Conservation (phyloP, 805 yeast species). For the Candida maris region DNA sequence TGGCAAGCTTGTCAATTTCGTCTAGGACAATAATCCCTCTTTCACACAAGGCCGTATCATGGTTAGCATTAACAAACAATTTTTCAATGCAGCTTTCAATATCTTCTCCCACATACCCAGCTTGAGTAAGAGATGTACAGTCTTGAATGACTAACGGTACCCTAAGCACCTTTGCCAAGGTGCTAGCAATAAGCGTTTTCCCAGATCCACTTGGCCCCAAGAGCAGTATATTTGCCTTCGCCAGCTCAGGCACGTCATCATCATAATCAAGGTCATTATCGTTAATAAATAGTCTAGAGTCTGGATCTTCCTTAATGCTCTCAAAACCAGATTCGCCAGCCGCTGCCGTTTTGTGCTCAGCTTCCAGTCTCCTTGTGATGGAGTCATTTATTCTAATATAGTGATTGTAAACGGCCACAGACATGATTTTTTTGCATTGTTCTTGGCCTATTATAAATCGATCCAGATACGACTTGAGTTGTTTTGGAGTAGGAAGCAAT, state of each 20-base stretch:
- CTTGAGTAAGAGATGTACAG: conserved; percentile 60
- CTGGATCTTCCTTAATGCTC: conserved; percentile 1
- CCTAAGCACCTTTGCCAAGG: conserved; percentile 47
- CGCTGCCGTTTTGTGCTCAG: conserved; percentile 1
- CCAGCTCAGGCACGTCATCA: conserved; percentile 41
- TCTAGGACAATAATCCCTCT: conserved; percentile 58
- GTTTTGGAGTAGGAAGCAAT: conserved; percentile 45
- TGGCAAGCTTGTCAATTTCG: conserved; percentile 55
- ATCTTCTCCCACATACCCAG: conserved; percentile 65
- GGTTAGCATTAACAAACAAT: conserved; percentile 45
- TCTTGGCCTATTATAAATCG: conserved; percentile 56
- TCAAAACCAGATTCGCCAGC: not conserved
- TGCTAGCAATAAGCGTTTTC: conserved; percentile 53
- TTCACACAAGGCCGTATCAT: conserved; percentile 49
- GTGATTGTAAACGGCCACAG: conserved; percentile 61
- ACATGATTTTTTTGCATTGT: conserved; percentile 50
- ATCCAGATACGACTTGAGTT: conserved; percentile 44
- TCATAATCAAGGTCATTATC: conserved; percentile 25
- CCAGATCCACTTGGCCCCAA: conserved; percentile 65
- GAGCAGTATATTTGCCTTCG: conserved; percentile 52
- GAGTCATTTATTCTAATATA: conserved; percentile 46
- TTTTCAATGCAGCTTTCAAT: conserved; percentile 56
- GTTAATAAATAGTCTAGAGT: conserved; percentile 1
- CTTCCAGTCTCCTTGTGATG: conserved; percentile 7
- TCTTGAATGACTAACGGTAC: conserved; percentile 60